Evolutionary conservation across 1,284 basidiomycete genomes (phyloP), one percentile per base, ranked within the genome.

Genomic region (Apiotrichum gamsii): DNA sequence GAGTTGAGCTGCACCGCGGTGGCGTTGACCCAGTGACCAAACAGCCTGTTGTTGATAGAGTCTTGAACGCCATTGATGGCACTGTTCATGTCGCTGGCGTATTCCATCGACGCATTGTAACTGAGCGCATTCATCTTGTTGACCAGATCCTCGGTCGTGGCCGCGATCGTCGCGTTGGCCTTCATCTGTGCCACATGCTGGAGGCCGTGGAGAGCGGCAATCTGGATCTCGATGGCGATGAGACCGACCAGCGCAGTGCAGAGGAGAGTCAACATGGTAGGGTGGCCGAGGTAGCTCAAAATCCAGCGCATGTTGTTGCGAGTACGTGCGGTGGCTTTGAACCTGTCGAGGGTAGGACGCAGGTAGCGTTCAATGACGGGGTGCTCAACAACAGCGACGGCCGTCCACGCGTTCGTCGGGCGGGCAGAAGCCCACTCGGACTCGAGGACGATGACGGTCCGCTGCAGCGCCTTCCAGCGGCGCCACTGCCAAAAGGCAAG

Each of bases 201-300:
- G 34, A 94, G 75, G 0, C 85, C 84, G 3, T 77, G 72, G 47
- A 93, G 74, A 2, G 85, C 88, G 30, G 82, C 62, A 16, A 96
- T 76, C 72, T 98, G 94, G 18, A 91, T 74, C 65, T 91, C 77
- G 23, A 95, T 82, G n/a, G 83, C 83, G 42, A 95, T 71, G n/a
- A 97, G 73, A 14, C 93, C 93, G 54, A 95, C 81, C 53, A 91
- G 74, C 11, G 91, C 90, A 60, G 96, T 88, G 49, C 90, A 80
- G 65, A 97, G 83, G 62, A 90, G 85, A 0, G 87, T 85, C 33
- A 95, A 78, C 1, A 88, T 89, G 0, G 90, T 87, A 2, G 90
- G 83, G 63, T 96, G 88, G 64, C 88, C 86, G 51, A 96, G 77
- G 72, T 94, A 96, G 57, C 87, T 80, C 56, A 89, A 69, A 31